Conservation (phyloP, 2,329 filamentous ascomycete genomes). For the Calonectria ilicicola region DNA sequence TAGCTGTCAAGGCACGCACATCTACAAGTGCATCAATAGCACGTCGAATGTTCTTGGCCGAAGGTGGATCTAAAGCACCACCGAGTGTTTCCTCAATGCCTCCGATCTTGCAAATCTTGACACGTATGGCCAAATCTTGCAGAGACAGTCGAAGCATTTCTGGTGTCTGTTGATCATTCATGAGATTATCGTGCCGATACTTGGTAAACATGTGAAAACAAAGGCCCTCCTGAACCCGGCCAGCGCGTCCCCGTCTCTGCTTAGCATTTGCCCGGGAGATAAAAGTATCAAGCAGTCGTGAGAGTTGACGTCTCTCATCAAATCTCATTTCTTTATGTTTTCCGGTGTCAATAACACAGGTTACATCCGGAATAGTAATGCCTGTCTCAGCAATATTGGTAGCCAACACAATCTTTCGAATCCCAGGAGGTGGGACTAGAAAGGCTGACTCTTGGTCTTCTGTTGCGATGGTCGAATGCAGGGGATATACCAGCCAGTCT, state of each 20-base stretch:
- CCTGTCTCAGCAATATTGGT: conserved; percentile 99
- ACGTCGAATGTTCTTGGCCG: conserved; percentile 89
- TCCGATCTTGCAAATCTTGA: conserved; percentile 97
- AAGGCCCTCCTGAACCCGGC: conserved; percentile 92
- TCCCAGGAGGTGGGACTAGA: conserved; percentile 81
- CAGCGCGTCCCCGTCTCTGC: conserved; percentile 91
- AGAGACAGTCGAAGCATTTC: conserved; percentile 95
- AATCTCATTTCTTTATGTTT: conserved; percentile 99
- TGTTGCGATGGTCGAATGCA: conserved; percentile 95
- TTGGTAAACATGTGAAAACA: conserved; percentile 98
- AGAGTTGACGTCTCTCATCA: conserved; percentile 92
- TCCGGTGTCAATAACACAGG: conserved; percentile 94
- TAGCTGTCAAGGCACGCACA: conserved; percentile 85
- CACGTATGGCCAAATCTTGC: conserved; percentile 93
- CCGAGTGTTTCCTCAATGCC: conserved; percentile 91
- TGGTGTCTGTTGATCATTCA: conserved; percentile 93
- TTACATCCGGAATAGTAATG: conserved; percentile 98
- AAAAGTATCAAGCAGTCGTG: conserved; percentile 91
- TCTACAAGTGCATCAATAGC: conserved; percentile 95
- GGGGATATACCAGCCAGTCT: conserved; percentile 86
- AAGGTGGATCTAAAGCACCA: conserved; percentile 90
- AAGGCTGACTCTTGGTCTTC: conserved; percentile 98
- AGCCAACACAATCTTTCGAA: conserved; percentile 92
- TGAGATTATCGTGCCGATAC: conserved; percentile 84
- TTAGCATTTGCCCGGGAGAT: conserved; percentile 97